Evolutionary conservation across 768 basidiomycete genomes (phyloP).

Genomic region (Podaxis rugospora): DNA sequence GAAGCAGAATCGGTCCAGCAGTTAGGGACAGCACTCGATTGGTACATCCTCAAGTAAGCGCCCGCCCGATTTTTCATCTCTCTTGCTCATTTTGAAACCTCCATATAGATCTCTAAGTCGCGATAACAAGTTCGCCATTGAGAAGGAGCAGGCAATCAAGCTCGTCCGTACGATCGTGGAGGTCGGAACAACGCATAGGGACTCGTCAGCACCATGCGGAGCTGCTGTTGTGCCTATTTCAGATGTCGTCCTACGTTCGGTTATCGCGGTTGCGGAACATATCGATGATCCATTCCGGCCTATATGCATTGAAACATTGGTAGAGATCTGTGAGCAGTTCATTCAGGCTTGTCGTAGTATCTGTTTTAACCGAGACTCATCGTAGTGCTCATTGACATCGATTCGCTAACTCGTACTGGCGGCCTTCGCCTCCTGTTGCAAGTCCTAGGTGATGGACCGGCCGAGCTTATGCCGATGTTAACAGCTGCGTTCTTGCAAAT

Average conservation of each 20-base stretch:
- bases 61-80: background rate
- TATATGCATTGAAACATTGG: slow-evolving; percentile 80
- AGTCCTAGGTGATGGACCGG: slow-evolving; percentile 85
- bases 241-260: slow-evolving; percentile 75
- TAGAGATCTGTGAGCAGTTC: slow-evolving; percentile 74
- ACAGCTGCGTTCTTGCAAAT: slow-evolving; percentile 79
- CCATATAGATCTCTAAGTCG: slow-evolving; percentile 69
- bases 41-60: slow-evolving; percentile 86
- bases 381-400: slow-evolving; percentile 83
- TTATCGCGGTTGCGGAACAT: slow-evolving; percentile 93
- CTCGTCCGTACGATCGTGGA: slow-evolving; percentile 81
- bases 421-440: slow-evolving; percentile 85
- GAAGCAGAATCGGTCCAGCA: slow-evolving; percentile 67
- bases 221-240: slow-evolving; percentile 57
- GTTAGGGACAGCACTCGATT: slow-evolving; percentile 71
- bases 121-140: slow-evolving; percentile 76
- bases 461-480: slow-evolving; percentile 74
- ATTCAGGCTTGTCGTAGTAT: background rate
- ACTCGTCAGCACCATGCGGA: slow-evolving; percentile 36
- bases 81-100: slow-evolving; percentile 3
- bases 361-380: background rate
- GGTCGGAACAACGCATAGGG: slow-evolving; percentile 58
- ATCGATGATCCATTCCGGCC: slow-evolving; percentile 84
- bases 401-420: slow-evolving; percentile 73
- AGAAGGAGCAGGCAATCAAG: slow-evolving; percentile 91